A percentile compares a stretch with the other conserved stretches of the same genome.
phyloP scores from a whole-genome alignment of 1,139 yeast species.

The Hanseniaspora uvarum region DNA sequence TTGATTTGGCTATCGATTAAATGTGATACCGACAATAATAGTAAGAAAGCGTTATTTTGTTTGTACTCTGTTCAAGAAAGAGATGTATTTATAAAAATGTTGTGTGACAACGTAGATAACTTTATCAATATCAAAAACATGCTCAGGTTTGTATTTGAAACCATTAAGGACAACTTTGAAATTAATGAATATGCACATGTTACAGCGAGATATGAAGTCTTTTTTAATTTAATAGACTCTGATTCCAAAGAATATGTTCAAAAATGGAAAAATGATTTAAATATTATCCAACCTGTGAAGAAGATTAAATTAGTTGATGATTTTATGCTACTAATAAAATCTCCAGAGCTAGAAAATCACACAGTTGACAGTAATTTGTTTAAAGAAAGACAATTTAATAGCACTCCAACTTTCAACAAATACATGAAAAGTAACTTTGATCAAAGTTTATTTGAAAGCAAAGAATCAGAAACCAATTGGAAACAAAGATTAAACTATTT shows the following conservation, averaged over 20 bases:
- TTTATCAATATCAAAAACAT: constrained; percentile 1
- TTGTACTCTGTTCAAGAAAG: constrained; percentile 23
- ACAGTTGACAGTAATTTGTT: not conserved
- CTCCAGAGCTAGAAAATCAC: not conserved
- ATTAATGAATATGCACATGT: not conserved
- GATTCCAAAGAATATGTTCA: not conserved
- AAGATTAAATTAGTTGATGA: not conserved
- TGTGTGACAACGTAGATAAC: not conserved
- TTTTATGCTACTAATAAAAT: not conserved
- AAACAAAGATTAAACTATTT: constrained; percentile 54
- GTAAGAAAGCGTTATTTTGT: constrained; percentile 32
- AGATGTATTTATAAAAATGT: not conserved
- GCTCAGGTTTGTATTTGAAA: not conserved
- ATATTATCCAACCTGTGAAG: not conserved
- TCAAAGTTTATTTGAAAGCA: constrained; percentile 25
- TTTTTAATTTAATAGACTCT: not conserved
- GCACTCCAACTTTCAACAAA: constrained; percentile 4
- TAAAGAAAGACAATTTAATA: not conserved
- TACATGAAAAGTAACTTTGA: not conserved
- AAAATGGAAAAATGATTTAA: not conserved
- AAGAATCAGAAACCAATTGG: constrained; percentile 91
- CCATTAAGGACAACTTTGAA: not conserved
- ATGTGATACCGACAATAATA: constrained; percentile 47
- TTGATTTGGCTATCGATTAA: constrained; percentile 33
- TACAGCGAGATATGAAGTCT: not conserved